Base-by-base conservation (phyloP, 2,329 filamentous ascomycete species). In the Alternaria dauci region DNA sequence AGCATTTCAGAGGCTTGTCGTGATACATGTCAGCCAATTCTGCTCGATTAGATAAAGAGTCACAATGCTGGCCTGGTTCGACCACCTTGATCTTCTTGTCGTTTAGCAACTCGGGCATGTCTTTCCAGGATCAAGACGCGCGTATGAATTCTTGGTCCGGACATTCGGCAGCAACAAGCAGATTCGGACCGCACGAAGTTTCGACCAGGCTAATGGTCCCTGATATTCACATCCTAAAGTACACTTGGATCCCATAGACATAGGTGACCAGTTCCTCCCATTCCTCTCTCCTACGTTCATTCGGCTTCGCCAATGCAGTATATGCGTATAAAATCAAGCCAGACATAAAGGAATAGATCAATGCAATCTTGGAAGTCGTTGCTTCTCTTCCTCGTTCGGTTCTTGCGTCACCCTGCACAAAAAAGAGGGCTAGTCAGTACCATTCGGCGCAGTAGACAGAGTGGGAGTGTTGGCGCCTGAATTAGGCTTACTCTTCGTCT, bases 401-500 rank as follows among this genome's bases (percentile, higher is more conserved):
- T 32, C n/a, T 36, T 38, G 48, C 46, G 30, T 62, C 60, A 59
- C 34, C 43, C 51, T 63, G 47, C 26, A 48, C 26, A 50, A 56
- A 18, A 36, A 20, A 51, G n/a, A 23, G n/a, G 25, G 36, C 43
- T 66, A 65, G 50, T 68, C 61, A 58, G 70, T 70, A 39, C 76
- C 76, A 43, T 78, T 79, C 43, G 72, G 63, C 39, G 62, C 64
- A 53, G 52, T 28, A 38, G 62, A 57, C 26, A 68, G 56, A 9
- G 75, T 75, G 25, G 76, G 76, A 25, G 74, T 75, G 8, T 56
- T 66, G 14, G 75, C 63, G n/a, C 73, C 75, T 12, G 75, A 76
- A 28, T 67, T 69, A 20, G 70, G 69, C 38, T 70, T 65, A 69
- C 74, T 78, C 79, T 83, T 84, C 43, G 77, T 76, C 78, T 82